Percentiles rank a stretch among this genome's conserved stretches.
Evolutionary conservation across 495 filamentous ascomycete genomes (phyloP).

Genomic region (Penicillium turbatum): DNA sequence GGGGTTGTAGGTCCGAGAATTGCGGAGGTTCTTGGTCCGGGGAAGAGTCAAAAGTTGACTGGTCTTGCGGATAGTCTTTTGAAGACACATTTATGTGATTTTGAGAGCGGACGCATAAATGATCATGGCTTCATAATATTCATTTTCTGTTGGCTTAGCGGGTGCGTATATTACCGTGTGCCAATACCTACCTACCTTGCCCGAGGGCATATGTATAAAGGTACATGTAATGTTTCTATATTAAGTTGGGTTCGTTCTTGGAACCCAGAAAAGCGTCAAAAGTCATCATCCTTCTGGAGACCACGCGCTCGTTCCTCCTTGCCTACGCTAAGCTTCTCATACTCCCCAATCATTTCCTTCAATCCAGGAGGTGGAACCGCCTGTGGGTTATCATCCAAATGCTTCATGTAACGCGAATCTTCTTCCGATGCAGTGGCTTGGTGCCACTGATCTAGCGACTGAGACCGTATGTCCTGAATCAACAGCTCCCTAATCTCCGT

Average conservation of each 20-base stretch:
- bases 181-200: not conserved
- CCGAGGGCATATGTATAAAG: not conserved
- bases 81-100: no score
- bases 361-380: constrained; percentile 1
- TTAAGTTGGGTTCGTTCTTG: not conserved
- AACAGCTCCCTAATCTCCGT: constrained; percentile 18
- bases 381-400: not conserved
- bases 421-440: constrained; percentile 7
- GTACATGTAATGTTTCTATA: no score
- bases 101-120: no score
- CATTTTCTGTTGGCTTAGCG: not conserved
- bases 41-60: not conserved
- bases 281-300: not conserved
- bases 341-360: constrained; percentile 21
- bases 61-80: no score
- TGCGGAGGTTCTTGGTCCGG: not conserved
- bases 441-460: constrained; percentile 12
- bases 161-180: not conserved
- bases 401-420: constrained; percentile 5
- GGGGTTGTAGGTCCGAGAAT: not conserved
- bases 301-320: constrained; percentile 1
- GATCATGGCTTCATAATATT: not conserved
- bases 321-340: constrained; percentile 23
- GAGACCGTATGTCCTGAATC: not conserved
- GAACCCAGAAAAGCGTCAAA: not conserved